Percentiles rank a stretch among this genome's conserved stretches.
These are phyloP conservation scores for Flaveria linearis DNA, from an alignment of 129 eudicot genomes.

Conservation along the genomic window DNA sequence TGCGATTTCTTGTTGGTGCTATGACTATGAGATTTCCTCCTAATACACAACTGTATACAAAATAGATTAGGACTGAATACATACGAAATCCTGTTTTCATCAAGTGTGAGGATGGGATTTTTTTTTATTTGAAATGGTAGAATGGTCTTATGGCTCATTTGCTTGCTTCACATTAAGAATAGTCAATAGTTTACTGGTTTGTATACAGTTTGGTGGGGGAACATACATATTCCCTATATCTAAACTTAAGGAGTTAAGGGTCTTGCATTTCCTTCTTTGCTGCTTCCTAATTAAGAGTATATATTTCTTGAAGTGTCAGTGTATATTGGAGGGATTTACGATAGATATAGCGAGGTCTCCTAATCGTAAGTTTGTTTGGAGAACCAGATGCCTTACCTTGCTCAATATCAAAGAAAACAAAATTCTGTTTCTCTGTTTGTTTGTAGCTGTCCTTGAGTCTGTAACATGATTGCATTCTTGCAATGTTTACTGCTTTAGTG, in stretches of 20 bases:
- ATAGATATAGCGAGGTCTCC: neutral
- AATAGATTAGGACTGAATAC: neutral
- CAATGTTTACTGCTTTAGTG: neutral
- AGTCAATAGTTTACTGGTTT: neutral
- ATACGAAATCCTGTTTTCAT: neutral
- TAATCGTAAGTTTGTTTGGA: neutral
- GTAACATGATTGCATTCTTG: slow-evolving; percentile 11
- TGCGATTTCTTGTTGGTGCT: slow-evolving; percentile 15
- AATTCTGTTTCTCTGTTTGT: neutral
- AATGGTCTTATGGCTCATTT: neutral
- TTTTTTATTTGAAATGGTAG: neutral
- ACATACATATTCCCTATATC: neutral
- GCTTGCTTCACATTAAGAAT: neutral
- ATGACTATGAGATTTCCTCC: slow-evolving; percentile 4
- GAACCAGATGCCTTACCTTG: neutral
- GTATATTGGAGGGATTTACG: neutral
- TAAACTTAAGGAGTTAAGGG: neutral
- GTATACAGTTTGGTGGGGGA: neutral
- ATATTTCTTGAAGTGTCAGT: neutral
- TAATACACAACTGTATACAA: neutral
- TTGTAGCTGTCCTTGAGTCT: slow-evolving; percentile 5
- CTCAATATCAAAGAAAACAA: neutral
- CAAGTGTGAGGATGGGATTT: neutral
- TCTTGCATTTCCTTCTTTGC: neutral
- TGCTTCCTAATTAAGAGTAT: neutral